A percentile compares a stretch with the other conserved stretches of the same genome.
Evolutionary conservation across 495 filamentous ascomycete genomes (phyloP).

Genomic region (Penicillium lagena): DNA sequence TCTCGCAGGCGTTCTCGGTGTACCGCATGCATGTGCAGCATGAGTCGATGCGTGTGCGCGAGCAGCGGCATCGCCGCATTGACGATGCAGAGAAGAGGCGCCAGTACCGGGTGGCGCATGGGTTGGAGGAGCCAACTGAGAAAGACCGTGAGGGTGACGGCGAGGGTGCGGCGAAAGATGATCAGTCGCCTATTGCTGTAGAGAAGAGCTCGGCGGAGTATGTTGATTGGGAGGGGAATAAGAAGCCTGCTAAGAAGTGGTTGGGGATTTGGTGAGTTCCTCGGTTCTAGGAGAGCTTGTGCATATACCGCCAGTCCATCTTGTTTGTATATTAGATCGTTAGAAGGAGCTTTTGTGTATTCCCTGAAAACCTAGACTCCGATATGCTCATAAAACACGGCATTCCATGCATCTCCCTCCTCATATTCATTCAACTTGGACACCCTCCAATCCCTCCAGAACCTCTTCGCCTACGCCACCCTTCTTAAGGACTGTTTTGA

Average conservation of each 20-base stretch:
- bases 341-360: too few species aligned
- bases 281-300: background rate
- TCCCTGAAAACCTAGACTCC: background rate
- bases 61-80: constrained; percentile 56
- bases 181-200: constrained; percentile 7
- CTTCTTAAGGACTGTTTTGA: constrained; percentile 55
- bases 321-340: constrained; percentile 3
- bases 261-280: constrained; percentile 51
- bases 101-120: constrained; percentile 77
- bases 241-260: constrained; percentile 53
- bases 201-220: constrained; percentile 13
- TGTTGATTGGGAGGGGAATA: constrained; percentile 40
- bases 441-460: constrained; percentile 63
- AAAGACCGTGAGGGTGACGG: constrained; percentile 4
- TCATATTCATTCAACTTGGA: constrained; percentile 30
- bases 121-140: constrained; percentile 48
- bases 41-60: constrained; percentile 52
- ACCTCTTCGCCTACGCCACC: constrained; percentile 84
- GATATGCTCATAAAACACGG: background rate
- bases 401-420: background rate
- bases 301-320: too few species aligned
- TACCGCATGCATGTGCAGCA: constrained; percentile 64
- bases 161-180: constrained; percentile 4
- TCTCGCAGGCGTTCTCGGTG: constrained; percentile 53
- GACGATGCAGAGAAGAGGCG: constrained; percentile 77